Conservation (phyloP, 1,284 basidiomycete genomes). For the Ceratobasidium sp. region DNA sequence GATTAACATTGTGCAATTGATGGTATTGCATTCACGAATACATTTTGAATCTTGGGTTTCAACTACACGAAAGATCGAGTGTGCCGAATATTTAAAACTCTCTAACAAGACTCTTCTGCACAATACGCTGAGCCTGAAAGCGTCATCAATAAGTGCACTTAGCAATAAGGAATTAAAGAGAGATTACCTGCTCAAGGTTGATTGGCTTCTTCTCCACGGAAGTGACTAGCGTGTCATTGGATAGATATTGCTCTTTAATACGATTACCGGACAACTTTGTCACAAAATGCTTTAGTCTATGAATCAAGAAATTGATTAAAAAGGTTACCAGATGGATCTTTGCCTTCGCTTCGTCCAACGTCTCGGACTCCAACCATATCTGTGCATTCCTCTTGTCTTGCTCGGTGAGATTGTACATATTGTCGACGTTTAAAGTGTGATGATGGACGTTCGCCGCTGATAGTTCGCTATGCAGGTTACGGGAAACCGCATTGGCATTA, state of each 20-base stretch:
- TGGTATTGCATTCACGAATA: too few relatives aligned
- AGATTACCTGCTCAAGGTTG: not conserved
- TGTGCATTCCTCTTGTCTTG: not conserved
- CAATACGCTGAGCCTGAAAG: too few relatives aligned
- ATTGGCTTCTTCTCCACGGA: not conserved
- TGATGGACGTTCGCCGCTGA: not conserved
- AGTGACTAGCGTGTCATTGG: not conserved
- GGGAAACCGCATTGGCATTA: not conserved
- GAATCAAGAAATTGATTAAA: not conserved
- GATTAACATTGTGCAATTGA: too few relatives aligned
- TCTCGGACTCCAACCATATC: not conserved
- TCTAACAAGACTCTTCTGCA: too few relatives aligned
- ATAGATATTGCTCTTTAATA: not conserved
- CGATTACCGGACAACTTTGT: not conserved
- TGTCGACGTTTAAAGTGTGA: not conserved
- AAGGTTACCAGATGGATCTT: not conserved
- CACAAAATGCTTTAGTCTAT: too few relatives aligned
- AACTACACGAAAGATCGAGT: too few relatives aligned
- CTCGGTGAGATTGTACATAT: not conserved
- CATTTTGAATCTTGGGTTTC: too few relatives aligned
- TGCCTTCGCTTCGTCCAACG: not conserved
- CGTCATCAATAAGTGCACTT: too few relatives aligned
- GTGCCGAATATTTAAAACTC: too few relatives aligned
- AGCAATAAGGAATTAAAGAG: too few relatives aligned
- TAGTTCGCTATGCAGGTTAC: not conserved